phyloP scores from a whole-genome alignment of 2,329 filamentous ascomycete genomes.

The Fusarium odoratissimum region DNA sequence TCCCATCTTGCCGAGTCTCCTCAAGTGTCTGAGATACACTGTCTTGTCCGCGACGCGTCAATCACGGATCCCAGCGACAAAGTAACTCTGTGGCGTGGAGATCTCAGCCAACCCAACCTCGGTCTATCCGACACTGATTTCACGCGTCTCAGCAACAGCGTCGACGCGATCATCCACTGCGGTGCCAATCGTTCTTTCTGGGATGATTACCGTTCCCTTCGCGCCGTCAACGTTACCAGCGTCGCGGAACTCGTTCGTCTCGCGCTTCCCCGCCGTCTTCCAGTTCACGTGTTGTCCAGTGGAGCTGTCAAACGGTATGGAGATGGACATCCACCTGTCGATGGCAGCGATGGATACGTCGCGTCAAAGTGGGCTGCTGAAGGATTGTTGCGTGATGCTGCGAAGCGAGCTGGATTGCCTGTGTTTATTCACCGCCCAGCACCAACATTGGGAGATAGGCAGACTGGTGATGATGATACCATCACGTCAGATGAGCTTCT shows the following conservation, averaged over 20 bases:
- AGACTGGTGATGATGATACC: background rate
- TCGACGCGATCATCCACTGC: constrained; percentile 63
- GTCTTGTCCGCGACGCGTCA: constrained; percentile 50
- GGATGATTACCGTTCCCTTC: constrained; percentile 48
- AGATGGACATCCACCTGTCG: background rate
- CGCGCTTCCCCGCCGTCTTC: constrained; percentile 30
- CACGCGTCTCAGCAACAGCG: constrained; percentile 44
- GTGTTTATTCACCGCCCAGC: constrained; percentile 26
- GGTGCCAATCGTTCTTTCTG: constrained; percentile 52
- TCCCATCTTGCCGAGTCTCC: constrained; percentile 48
- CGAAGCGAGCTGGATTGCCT: constrained; percentile 1
- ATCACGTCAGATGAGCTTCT: constrained; percentile 3
- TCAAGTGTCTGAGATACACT: constrained; percentile 55
- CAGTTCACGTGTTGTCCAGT: constrained; percentile 53
- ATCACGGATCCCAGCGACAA: constrained; percentile 31
- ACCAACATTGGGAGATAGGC: fast-evolving
- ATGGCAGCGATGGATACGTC: constrained; percentile 46
- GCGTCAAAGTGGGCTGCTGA: constrained; percentile 52
- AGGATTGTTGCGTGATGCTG: constrained; percentile 43
- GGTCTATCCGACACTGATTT: constrained; percentile 52
- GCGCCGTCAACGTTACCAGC: constrained; percentile 45
- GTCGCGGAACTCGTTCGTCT: constrained; percentile 44
- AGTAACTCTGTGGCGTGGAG: constrained; percentile 51
- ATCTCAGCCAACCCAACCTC: constrained; percentile 50
- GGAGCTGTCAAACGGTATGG: constrained; percentile 9